Conservation (phyloP, 2,329 filamentous ascomycete genomes). For the Didymella pinodella region DNA sequence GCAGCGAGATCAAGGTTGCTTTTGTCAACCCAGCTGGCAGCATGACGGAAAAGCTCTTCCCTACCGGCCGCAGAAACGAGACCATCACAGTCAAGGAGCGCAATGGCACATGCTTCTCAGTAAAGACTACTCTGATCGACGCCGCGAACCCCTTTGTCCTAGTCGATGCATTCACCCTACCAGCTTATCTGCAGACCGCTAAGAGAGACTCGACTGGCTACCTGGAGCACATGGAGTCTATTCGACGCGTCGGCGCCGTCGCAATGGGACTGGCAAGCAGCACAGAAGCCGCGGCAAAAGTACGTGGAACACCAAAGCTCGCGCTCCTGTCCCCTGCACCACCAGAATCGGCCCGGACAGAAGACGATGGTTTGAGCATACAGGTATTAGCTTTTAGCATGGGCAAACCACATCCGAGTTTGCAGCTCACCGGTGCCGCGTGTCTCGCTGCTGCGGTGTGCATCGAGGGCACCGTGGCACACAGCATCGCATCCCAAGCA, state of each 20-base stretch:
- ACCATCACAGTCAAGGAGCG: conserved; percentile 46
- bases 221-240: conserved; percentile 62
- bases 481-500: conserved; percentile 18
- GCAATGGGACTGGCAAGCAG: conserved; percentile 65
- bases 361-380: conserved; percentile 23
- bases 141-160: conserved; percentile 71
- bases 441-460: conserved; percentile 42
- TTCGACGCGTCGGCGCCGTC: conserved; percentile 63
- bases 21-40: conserved; percentile 70
- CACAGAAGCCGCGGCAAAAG: conserved; percentile 47
- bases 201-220: conserved; percentile 52
- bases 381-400: conserved; percentile 41
- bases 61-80: conserved; percentile 64
- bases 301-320: conserved; percentile 67
- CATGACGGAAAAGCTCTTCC: conserved; percentile 67
- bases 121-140: conserved; percentile 66
- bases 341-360: not conserved
- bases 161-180: conserved; percentile 60
- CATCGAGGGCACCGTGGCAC: conserved; percentile 39
- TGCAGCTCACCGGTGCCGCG: conserved; percentile 47
- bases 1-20: conserved; percentile 64
- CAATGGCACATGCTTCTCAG: conserved; percentile 41
- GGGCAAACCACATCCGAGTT: conserved; percentile 44
- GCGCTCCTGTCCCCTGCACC: conserved; percentile 56
- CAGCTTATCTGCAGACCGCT: conserved; percentile 57